Evolutionary conservation across 805 yeast species (phyloP), one percentile per base, ranked within the genome.

Genomic region (Saturnispora mendoncae): DNA sequence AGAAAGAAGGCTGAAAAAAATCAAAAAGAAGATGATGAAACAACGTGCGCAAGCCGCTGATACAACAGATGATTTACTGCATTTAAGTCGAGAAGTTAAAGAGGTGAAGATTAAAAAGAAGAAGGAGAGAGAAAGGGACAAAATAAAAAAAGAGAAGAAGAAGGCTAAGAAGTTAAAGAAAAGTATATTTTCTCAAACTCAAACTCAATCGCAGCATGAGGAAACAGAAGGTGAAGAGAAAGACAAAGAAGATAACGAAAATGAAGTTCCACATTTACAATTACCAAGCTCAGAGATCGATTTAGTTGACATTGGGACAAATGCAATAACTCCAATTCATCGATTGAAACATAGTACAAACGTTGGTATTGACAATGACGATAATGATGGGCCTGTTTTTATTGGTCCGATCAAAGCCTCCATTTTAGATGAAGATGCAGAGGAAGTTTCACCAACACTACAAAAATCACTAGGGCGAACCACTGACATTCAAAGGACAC

Each of bases 71-170:
- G 32, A 33, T 24, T 24, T 33, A 14, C 31, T 33, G 25, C 58
- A 52, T 8, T 56, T 51, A n/a, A 56, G 53, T 4, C 55, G 46
- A 15, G 44, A 28, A 6, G 23, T 31, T 3, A 39, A 13, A 46
- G 46, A 9, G 56, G 54, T 18, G 53, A 44, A 20, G 56, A 53
- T 2, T 57, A 53, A 23, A 36, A 35, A 20, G 41, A 46, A 17
- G 34, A 39, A 23, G 42, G 37, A 31, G 19, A 35, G 34, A 25
- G 33, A 39, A 10, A 27, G 28, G 29, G 23, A 23, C 18, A 40
- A 35, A 28, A 29, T 23, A 28, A 40, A 31, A 28, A 34, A 29
- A 28, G 53, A 7, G 51, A 46, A 3, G 59, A 51, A 20, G 51
- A 51, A 24, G 48, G 30, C n/a, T 18, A 29, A 36, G 25, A 32